phyloP scores from a whole-genome alignment of 163 green algal species.

The Smithsoniella earleae region DNA sequence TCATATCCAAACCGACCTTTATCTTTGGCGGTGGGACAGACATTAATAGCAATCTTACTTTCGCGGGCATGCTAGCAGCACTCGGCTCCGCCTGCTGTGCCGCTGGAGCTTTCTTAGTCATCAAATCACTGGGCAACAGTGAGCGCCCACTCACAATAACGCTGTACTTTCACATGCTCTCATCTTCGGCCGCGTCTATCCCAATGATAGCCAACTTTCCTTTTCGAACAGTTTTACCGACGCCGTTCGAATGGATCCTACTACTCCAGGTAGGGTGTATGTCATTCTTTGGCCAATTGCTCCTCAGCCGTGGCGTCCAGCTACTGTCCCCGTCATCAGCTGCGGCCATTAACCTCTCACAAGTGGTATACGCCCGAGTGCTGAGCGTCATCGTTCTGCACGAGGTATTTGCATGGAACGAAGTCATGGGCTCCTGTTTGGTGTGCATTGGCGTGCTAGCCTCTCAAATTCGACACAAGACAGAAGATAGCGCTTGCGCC shows the following conservation, averaged over 20 bases:
- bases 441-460: neutral
- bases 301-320: neutral
- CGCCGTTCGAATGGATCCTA: slow-evolving; percentile 34
- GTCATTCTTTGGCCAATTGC: slow-evolving; percentile 38
- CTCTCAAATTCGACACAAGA: too few relatives aligned
- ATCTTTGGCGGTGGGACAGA: slow-evolving; percentile 39
- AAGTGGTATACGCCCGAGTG: neutral
- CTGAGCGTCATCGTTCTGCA: neutral
- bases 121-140: slow-evolving; percentile 43
- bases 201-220: slow-evolving; percentile 42
- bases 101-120: slow-evolving; percentile 45
- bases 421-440: neutral
- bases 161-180: slow-evolving; percentile 48
- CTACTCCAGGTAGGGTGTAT: slow-evolving; percentile 39
- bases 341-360: neutral
- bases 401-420: neutral
- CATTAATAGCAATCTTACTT: too few relatives aligned
- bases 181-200: slow-evolving; percentile 35
- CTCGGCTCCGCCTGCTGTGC: slow-evolving; percentile 36
- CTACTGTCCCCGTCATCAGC: neutral
- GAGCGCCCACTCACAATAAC: slow-evolving; percentile 41
- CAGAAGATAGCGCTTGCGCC: too few relatives aligned
- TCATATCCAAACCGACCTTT: slow-evolving; percentile 51
- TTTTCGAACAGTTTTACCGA: slow-evolving; percentile 33
- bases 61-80: slow-evolving; percentile 38